These are phyloP conservation scores for Jatropha curcas DNA, from an alignment of 345 rosid species.

Conservation along the genomic window DNA sequence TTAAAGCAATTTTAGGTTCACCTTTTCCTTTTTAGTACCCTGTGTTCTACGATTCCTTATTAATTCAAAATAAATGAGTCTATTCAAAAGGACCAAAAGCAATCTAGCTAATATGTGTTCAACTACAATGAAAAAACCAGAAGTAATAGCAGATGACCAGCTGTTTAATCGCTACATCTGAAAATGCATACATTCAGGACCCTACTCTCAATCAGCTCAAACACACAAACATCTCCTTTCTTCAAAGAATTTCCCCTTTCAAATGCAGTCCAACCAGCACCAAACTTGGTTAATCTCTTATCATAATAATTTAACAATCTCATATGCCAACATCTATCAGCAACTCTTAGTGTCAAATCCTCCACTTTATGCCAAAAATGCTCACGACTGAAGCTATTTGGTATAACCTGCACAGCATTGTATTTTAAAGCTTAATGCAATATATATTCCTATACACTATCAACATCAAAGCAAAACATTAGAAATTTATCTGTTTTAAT, in stretches of 20 bases:
- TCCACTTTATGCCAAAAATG: background rate
- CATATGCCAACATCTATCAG: background rate
- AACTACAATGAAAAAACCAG: background rate
- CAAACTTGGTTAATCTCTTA: background rate
- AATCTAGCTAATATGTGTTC: no score
- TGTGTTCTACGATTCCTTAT: no score
- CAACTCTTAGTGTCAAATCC: background rate
- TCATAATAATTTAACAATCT: background rate
- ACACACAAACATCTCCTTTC: constrained; percentile 26
- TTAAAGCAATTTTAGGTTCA: no score
- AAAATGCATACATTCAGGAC: constrained; percentile 25
- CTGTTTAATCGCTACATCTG: background rate
- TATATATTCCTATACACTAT: no score
- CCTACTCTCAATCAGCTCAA: constrained; percentile 21
- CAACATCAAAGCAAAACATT: no score
- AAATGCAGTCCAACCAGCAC: constrained; percentile 23
- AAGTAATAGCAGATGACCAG: background rate
- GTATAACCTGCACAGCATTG: background rate
- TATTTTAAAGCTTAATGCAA: no score
- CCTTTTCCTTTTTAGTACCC: no score
- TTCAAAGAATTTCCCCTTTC: constrained; percentile 20
- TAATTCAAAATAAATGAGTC: no score
- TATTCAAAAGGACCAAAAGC: no score
- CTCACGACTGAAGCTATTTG: background rate
- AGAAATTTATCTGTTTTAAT: no score